Conservation (phyloP, 2,329 filamentous ascomycete genomes). For the Aspergillus novofumigatus region DNA sequence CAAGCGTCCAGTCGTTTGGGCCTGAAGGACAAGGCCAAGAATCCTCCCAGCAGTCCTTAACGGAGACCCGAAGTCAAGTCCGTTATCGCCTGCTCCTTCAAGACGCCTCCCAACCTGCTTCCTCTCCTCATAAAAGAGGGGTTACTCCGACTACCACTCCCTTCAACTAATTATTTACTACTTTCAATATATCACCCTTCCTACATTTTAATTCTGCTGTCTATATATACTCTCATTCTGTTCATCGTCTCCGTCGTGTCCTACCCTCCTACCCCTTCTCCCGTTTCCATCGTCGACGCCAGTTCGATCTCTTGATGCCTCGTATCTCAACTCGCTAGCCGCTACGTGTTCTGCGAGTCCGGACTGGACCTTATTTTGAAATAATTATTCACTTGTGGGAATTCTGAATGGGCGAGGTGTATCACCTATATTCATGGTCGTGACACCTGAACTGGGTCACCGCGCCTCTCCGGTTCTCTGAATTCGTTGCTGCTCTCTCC, state of each 20-base stretch:
- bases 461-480: constrained; percentile 17
- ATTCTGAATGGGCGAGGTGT: constrained; percentile 15
- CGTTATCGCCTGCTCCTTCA: not conserved
- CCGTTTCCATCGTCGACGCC: constrained; percentile 4
- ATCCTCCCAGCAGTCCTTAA: too few species aligned
- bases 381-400: not conserved
- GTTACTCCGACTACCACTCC: not conserved
- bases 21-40: not conserved
- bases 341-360: constrained; percentile 18
- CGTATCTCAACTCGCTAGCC: constrained; percentile 13
- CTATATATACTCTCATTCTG: not conserved
- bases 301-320: constrained; percentile 10
- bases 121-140: not conserved
- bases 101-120: not conserved
- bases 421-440: constrained; percentile 12
- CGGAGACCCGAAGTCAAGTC: not conserved
- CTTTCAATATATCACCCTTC: not conserved
- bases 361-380: constrained; percentile 11
- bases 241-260: not conserved
- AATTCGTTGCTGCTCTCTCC: constrained; percentile 11
- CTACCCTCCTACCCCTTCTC: not conserved
- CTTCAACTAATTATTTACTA: not conserved
- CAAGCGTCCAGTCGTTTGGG: not conserved
- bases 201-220: not conserved
- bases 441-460: constrained; percentile 10